Conservation (phyloP, 2,329 filamentous ascomycete genomes). For the Sporothrix brunneoviolacea region DNA sequence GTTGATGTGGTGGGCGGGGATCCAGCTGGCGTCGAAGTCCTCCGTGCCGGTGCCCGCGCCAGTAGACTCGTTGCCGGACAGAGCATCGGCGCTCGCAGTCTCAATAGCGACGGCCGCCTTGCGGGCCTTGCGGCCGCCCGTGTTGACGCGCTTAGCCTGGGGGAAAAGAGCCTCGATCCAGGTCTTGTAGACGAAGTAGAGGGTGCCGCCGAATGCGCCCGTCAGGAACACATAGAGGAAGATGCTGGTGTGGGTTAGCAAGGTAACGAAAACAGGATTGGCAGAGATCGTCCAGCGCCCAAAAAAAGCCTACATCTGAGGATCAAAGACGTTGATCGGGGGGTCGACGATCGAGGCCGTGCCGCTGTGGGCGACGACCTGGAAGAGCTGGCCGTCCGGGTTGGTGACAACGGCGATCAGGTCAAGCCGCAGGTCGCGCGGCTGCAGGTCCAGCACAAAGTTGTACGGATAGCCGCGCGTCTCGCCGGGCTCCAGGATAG, state of each 20-base stretch:
- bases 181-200: slow-evolving; percentile 97
- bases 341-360: slow-evolving; percentile 67
- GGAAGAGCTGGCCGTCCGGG: slow-evolving; percentile 62
- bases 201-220: slow-evolving; percentile 67
- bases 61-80: slow-evolving; percentile 64
- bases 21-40: slow-evolving; percentile 87
- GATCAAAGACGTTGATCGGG: slow-evolving; percentile 23
- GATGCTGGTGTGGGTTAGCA: slow-evolving; percentile 54
- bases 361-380: slow-evolving; percentile 72
- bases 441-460: slow-evolving; percentile 87
- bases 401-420: slow-evolving; percentile 66
- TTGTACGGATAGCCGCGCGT: slow-evolving; percentile 71
- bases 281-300: not conserved
- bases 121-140: slow-evolving; percentile 56
- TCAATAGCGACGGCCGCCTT: slow-evolving; percentile 39
- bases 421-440: slow-evolving; percentile 76
- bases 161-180: slow-evolving; percentile 97
- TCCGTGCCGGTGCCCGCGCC: slow-evolving; percentile 60
- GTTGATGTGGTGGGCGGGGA: slow-evolving; percentile 82
- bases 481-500: slow-evolving; percentile 47
- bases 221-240: slow-evolving; percentile 94
- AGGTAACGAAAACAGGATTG: not conserved
- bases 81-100: slow-evolving; percentile 40
- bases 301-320: slow-evolving; percentile 46
- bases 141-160: slow-evolving; percentile 63